Evolutionary conservation across 352 stramenopile species (phyloP), one percentile per base, ranked within the genome.

Genomic region (Globisporangium spiculum): DNA sequence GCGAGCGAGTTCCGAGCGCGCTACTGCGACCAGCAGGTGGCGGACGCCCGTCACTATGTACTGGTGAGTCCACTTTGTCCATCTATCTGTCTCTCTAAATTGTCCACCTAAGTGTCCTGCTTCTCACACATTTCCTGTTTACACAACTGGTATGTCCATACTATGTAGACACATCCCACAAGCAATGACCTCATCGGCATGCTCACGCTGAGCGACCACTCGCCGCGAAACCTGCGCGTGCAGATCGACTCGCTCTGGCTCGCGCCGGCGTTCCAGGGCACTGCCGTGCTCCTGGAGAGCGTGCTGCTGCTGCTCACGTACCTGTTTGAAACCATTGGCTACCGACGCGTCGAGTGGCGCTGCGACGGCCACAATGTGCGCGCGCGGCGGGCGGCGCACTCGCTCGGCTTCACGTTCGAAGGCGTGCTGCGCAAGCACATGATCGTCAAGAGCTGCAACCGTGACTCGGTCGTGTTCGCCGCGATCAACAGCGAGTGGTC

Each of bases 401-500:
- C 83, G 34, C 67, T 95, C 34, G 90, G 91, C 7, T 95, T 97
- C 63, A 81, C 78, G 10, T 92, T 97, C 65, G 91, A 97, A 75
- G 91, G 91, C 8, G 90, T 97, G 9, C 70, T 97, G 64, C 81
- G 88, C 10, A 97, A 97, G 69, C 88, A 97, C 71, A 79, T 81
- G 63, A 81, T 97, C 66, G 72, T 92, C 52, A 92, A 96, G 72
- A 80, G 86, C 6, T 87, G 86, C 71, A 97, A 97, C 59, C 76
- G 80, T 22, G 91, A 97, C 69, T 94, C 89, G 12, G 90, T 91
- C 12, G 67, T 96, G 2, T 96, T 97, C 66, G 75, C 88, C 57
- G 78, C 88, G 59, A 81, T 96, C 55, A 97, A 97, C 77, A 95
- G 84, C 66, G 89, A 97, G 55, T 97, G 91, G 91, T 72, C 70